Percentiles rank a stretch among this genome's conserved stretches.
Conservation (phyloP, 148 eudicot species). For the Persicaria maculosa region DNA sequence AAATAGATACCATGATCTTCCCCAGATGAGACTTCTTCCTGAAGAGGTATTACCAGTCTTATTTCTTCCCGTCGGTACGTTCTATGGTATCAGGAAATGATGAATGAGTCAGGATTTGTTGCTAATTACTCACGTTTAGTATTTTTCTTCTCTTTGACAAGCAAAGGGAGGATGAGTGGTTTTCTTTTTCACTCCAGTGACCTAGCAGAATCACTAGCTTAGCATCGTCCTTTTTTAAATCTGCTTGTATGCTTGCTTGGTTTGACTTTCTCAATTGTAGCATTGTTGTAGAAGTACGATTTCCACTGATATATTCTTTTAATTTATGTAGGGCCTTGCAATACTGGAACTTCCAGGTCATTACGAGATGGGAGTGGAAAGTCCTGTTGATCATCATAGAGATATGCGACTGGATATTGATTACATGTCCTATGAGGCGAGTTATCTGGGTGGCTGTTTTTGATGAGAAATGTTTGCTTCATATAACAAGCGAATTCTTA, state of each 20-base stretch:
- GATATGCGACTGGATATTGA: conserved; percentile 94
- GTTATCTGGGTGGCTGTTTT: neutral
- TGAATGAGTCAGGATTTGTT: no score
- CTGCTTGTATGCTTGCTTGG: neutral
- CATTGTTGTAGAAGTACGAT: neutral
- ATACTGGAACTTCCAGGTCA: conserved; percentile 53
- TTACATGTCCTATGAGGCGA: conserved; percentile 94
- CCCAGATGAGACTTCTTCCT: conserved; percentile 57
- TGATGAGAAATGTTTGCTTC: neutral
- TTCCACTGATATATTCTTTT: neutral
- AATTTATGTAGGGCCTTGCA: conserved; percentile 61
- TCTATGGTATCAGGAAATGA: no score
- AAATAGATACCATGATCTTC: conserved; percentile 56
- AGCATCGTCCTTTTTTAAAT: neutral
- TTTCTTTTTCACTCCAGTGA: no score
- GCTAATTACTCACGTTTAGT: no score
- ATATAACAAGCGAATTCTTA: neutral
- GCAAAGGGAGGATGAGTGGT: no score
- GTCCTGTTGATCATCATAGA: conserved; percentile 60
- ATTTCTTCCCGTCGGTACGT: no score
- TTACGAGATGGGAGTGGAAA: conserved; percentile 41
- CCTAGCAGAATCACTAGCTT: no score
- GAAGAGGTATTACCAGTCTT: conserved; percentile 49
- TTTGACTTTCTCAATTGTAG: neutral
- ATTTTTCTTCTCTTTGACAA: no score